phyloP scores from a whole-genome alignment of 1,284 basidiomycete genomes.

The Gymnopus androsaceus region DNA sequence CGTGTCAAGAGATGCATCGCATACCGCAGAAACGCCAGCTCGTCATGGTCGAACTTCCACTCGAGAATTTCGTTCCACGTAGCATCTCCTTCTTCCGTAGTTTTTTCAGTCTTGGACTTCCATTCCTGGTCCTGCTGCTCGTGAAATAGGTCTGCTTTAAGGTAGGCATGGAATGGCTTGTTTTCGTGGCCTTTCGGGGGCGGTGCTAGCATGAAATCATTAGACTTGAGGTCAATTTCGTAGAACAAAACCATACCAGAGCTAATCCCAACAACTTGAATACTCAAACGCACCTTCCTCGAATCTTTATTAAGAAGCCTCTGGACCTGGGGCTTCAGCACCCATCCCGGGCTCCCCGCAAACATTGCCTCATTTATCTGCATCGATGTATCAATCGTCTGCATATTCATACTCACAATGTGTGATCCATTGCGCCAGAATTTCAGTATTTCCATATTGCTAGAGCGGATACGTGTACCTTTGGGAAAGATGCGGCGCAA shows the following conservation, averaged over 20 bases:
- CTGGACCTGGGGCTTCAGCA: conserved; percentile 47
- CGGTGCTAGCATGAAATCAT: conserved; percentile 37
- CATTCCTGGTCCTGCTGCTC: conserved; percentile 38
- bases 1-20: conserved; percentile 14
- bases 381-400: conserved; percentile 52
- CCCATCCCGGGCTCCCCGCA: conserved; percentile 58
- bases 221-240: not conserved
- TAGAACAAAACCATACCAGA: conserved; percentile 37
- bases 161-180: conserved; percentile 40
- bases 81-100: conserved; percentile 40
- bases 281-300: conserved; percentile 28
- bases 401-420: conserved; percentile 69
- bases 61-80: conserved; percentile 47
- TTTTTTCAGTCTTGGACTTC: conserved; percentile 41
- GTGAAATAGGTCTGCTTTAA: conserved; percentile 46
- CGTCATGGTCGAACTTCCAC: conserved; percentile 51
- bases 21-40: conserved; percentile 53
- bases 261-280: conserved; percentile 49
- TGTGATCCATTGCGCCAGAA: conserved; percentile 65
- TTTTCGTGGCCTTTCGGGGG: conserved; percentile 36
- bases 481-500: conserved; percentile 61
- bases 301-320: conserved; percentile 17
- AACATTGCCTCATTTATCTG: conserved; percentile 69
- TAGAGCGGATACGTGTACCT: conserved; percentile 57
- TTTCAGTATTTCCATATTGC: conserved; percentile 52